A percentile compares a stretch with the other conserved stretches of the same genome.
Conservation (phyloP, 768 basidiomycete genomes). For the Tylopilus intermedius region DNA sequence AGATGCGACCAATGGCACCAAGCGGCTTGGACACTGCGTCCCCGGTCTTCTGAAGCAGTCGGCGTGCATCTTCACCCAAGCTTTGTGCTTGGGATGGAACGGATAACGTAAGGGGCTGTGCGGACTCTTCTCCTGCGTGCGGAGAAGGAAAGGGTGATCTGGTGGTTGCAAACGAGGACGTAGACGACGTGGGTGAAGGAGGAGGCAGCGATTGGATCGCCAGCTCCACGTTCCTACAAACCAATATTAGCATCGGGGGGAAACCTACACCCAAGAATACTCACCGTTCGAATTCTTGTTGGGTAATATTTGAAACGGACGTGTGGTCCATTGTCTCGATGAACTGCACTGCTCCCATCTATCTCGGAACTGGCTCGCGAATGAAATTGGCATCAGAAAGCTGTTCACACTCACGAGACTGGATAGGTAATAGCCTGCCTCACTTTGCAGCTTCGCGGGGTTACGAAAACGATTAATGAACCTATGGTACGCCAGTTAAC, state of each 20-base stretch:
- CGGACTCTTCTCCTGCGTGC: slow-evolving; percentile 85
- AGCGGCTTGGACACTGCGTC: slow-evolving; percentile 88
- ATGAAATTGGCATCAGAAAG: background rate
- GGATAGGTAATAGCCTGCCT: slow-evolving; percentile 95
- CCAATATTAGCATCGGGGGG: slow-evolving; percentile 4
- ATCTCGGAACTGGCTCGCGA: slow-evolving; percentile 5
- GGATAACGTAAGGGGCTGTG: slow-evolving; percentile 67
- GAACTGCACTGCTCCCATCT: slow-evolving; percentile 97
- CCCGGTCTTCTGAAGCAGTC: slow-evolving; percentile 84
- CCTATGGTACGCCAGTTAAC: slow-evolving; percentile 35
- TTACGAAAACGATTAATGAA: slow-evolving; percentile 96
- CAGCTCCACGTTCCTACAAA: slow-evolving; percentile 50
- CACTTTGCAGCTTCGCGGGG: slow-evolving; percentile 84
- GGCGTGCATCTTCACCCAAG: slow-evolving; percentile 64
- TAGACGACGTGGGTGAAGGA: slow-evolving; percentile 29
- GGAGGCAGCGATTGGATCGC: slow-evolving; percentile 48
- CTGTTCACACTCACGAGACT: slow-evolving; percentile 62
- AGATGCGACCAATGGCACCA: slow-evolving; percentile 83
- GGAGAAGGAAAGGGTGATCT: slow-evolving; percentile 36
- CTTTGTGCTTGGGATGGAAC: slow-evolving; percentile 32
- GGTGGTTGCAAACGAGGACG: slow-evolving; percentile 37
- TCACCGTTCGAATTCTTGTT: slow-evolving; percentile 86
- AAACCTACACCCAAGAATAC: slow-evolving; percentile 10
- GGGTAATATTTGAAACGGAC: slow-evolving; percentile 87
- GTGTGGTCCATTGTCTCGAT: slow-evolving; percentile 98